Base-by-base conservation (phyloP, 805 yeast genomes). In the Ogataea kodamae region DNA sequence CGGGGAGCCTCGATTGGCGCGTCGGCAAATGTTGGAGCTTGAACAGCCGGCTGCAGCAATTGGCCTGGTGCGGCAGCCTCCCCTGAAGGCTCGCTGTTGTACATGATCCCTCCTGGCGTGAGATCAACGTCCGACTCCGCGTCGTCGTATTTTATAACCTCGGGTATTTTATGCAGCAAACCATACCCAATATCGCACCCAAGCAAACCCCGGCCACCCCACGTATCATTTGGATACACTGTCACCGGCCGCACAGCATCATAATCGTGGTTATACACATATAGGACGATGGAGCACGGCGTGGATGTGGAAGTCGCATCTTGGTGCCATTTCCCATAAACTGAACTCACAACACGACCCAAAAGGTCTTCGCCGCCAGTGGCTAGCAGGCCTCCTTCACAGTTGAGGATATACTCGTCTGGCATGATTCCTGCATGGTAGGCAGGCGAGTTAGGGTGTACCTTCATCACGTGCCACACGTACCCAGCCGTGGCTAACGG, bases 101-200 rank as follows among this genome's bases (percentile, higher is more conserved):
- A 51, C 45, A 51, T 25, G 26, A 51, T 50, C 14, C 48, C 50
- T 1, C 54, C 54, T 1, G 57, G 58, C 5, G 48, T 34, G 14
- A 48, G 29, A 11, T 45, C 47, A 4, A 46, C 42, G 28, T 39
- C 49, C 13, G 35, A 37, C 31, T 42, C 52, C 13, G 37, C 51
- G 10, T 35, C 30, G 30, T 22, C 11, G 38, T 50, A 75, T 38
- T 72, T 70, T 7, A 68, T 53, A 5, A 76, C 81, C 38, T 77
- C 75, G 1, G 97, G 96, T n/a, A 57, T 38, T 22, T 50, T 44
- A 54, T 90, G 97, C 31, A 90, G 64, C 32, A 83, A 68, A 0
- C 98, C 98, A 50, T 88, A 89, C 0, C 97, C 97, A 12, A 90
- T 94, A 45, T 89, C 95, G 61, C 96, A 88, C 2, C 98, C 98